Base-by-base conservation (phyloP, 2,329 filamentous ascomycete species). In the Zymoseptoria pseudotritici region DNA sequence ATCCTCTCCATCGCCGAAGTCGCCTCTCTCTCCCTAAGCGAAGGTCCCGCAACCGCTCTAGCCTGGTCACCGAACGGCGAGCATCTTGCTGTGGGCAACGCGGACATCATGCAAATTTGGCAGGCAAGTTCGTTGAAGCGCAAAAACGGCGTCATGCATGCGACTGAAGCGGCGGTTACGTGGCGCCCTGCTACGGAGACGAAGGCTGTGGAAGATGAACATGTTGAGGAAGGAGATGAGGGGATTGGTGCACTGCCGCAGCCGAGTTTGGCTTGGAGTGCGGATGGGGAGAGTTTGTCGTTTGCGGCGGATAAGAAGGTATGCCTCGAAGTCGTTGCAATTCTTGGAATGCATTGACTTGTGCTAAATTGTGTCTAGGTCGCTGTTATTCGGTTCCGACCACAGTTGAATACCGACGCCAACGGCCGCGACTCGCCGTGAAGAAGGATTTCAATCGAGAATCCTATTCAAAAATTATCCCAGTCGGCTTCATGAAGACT, bases 221-320 rank as follows among this genome's bases (percentile, higher is more conserved):
- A 66, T 13, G 63, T 64, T 13, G 61, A 65, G 24, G 54, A 67
- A 20, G 57, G 50, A 49, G 61, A 61, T 8, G 63, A 66, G 21
- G 36, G 13, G 13, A n/a, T 17, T 13, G 5, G 17, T 11, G 36
- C 36, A 4, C 36, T 46, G 17, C 54, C 57, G 13, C 68, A 73
- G 61, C 72, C 72, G 8, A 72, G 68, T 62, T 70, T 83, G 56
- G 76, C 75, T 29, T 83, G 81, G 81, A 80, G 82, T 67, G 74
- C 73, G 11, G 78, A 82, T 67, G 80, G 80, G n/a, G 79, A 79
- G 66, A 80, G 77, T 65, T 72, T 83, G 59, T 79, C 77, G 1
- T 79, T 81, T 66, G 68, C 68, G 4, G 61, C 64, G 1, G 69
- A 68, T 29, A 76, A 75, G 63, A 76, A 80, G 76, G 80, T 82